Conservation (phyloP, 352 stramenopile species). For the Aphanomyces cochlioides region DNA sequence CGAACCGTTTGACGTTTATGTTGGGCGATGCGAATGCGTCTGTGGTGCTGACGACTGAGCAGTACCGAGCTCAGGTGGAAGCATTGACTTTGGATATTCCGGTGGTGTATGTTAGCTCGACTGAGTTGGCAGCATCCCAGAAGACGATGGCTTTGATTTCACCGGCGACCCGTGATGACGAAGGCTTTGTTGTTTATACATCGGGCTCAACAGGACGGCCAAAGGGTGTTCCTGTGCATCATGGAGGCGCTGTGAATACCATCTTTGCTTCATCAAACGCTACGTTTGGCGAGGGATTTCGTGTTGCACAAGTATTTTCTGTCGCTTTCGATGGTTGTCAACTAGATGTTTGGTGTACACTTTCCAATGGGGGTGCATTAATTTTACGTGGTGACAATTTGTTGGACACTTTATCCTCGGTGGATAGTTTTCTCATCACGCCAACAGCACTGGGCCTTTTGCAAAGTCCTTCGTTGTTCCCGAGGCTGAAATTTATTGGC, state of each 20-base stretch:
- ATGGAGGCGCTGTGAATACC: slow-evolving; percentile 8
- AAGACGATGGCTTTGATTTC: too few relatives aligned
- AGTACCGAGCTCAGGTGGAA: too few relatives aligned
- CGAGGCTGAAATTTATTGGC: background rate
- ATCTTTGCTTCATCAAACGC: too few relatives aligned
- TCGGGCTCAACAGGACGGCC: slow-evolving; percentile 29
- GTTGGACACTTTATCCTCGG: background rate
- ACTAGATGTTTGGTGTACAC: background rate
- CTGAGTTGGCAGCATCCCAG: too few relatives aligned
- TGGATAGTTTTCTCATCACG: background rate
- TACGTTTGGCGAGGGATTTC: background rate
- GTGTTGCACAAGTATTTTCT: background rate
- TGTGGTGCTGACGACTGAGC: too few relatives aligned
- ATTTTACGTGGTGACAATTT: background rate
- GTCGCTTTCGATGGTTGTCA: slow-evolving; percentile 1
- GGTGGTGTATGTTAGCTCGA: too few relatives aligned
- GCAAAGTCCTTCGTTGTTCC: background rate
- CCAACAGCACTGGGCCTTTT: background rate
- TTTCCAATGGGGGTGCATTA: background rate
- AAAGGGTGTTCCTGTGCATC: slow-evolving; percentile 29
- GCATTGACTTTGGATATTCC: too few relatives aligned
- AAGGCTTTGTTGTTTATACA: slow-evolving; percentile 25
- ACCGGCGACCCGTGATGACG: too few relatives aligned
- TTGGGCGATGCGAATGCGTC: too few relatives aligned
- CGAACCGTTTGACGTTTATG: too few relatives aligned